A percentile compares a stretch with the other conserved stretches of the same genome.
Conservation (phyloP, 345 rosid genomes). For the Erucastrum elatum region DNA sequence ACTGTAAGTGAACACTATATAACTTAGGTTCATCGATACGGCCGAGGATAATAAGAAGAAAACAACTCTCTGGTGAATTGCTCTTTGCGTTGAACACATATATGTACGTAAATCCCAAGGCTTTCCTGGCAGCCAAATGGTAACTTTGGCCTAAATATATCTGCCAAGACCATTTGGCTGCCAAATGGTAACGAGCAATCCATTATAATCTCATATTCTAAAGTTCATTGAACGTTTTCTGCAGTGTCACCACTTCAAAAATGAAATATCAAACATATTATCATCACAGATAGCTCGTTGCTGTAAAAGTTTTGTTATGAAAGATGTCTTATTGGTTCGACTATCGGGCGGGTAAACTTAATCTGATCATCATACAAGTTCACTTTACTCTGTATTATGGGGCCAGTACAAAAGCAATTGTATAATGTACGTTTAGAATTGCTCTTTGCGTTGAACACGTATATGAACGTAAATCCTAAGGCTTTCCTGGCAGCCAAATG, state of each 20-base stretch:
- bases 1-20: not conserved
- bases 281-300: not conserved
- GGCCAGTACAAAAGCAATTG: not conserved
- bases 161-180: not conserved
- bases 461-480: not conserved
- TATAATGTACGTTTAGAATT: not conserved
- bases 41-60: constrained; percentile 18
- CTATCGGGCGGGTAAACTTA: not conserved
- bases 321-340: not conserved
- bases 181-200: too few relatives aligned
- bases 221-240: not conserved
- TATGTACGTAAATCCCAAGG: not conserved
- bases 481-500: not conserved
- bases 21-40: constrained; percentile 9
- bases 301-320: not conserved
- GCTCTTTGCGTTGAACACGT: constrained; percentile 10
- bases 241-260: not conserved
- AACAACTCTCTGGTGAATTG: constrained; percentile 28
- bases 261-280: not conserved
- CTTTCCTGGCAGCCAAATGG: not conserved
- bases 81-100: constrained; percentile 13
- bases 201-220: not conserved
- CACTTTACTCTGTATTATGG: not conserved
- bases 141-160: not conserved
- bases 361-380: not conserved